These are phyloP conservation scores for Penicillium dipodomyicola DNA, from an alignment of 495 filamentous ascomycete genomes.

Conservation along the genomic window DNA sequence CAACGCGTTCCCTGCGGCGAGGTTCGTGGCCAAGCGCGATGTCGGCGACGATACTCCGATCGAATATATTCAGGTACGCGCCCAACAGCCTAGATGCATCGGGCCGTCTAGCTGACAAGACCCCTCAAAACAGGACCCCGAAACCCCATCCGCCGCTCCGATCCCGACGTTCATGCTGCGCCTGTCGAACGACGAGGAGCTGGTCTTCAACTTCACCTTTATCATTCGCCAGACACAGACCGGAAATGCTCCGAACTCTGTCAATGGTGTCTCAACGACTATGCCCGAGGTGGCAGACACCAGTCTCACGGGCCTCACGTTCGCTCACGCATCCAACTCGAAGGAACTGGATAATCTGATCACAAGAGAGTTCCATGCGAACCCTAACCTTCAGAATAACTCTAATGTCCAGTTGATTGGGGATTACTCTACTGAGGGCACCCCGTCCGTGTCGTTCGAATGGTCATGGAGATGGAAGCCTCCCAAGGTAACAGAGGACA, in stretches of 20 bases:
- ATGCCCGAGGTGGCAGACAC: constrained; percentile 60
- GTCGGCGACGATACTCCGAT: constrained; percentile 69
- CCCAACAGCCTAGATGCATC: neutral
- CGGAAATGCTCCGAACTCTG: constrained; percentile 39
- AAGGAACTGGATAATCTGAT: constrained; percentile 91
- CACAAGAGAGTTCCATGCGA: constrained; percentile 91
- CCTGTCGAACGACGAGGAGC: constrained; percentile 83
- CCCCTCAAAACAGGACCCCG: constrained; percentile 66
- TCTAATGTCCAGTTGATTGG: constrained; percentile 91
- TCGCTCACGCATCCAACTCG: constrained; percentile 78
- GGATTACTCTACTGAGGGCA: constrained; percentile 78
- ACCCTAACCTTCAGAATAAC: constrained; percentile 97
- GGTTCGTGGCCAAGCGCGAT: constrained; percentile 73
- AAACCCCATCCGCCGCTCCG: constrained; percentile 53
- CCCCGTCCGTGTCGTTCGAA: constrained; percentile 80
- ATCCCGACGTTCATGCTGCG: constrained; percentile 79
- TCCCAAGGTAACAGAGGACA: constrained; percentile 77
- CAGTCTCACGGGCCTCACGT: constrained; percentile 83
- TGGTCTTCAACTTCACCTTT: constrained; percentile 90
- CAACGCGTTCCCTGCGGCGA: constrained; percentile 83
- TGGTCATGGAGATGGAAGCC: constrained; percentile 98
- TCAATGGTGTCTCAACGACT: constrained; percentile 51
- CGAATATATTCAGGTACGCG: constrained; percentile 84
- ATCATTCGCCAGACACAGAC: constrained; percentile 68
- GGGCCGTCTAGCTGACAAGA: neutral